Evolutionary conservation across 345 rosid species (phyloP).

Genomic region (Tarenaya hassleriana): DNA sequence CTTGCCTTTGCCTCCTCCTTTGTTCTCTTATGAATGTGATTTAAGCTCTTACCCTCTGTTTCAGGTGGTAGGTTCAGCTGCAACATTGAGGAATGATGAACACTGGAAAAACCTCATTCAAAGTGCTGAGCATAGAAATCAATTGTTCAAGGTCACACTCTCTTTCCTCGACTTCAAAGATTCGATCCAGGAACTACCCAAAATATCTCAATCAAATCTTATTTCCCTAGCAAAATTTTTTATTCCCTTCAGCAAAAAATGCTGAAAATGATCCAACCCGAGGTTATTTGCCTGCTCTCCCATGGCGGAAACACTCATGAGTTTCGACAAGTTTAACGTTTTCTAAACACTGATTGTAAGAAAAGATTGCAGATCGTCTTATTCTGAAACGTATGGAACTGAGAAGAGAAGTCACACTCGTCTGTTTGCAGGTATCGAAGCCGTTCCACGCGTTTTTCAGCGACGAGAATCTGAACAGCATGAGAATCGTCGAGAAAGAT

Average conservation of each 20-base stretch:
- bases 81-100: conserved; percentile 58
- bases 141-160: conserved; percentile 51
- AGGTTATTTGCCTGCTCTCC: too few relatives aligned
- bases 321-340: too few relatives aligned
- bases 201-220: not conserved
- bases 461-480: conserved; percentile 48
- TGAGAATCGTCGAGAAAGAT: conserved; percentile 29
- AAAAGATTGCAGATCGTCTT: not conserved
- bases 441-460: conserved; percentile 56
- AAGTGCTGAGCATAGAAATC: conserved; percentile 61
- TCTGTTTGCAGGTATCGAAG: conserved; percentile 60
- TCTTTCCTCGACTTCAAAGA: not conserved
- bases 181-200: not conserved
- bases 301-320: too few relatives aligned
- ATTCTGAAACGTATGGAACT: not conserved
- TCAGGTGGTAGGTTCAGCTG: conserved; percentile 90
- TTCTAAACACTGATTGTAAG: too few relatives aligned
- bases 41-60: conserved; percentile 15
- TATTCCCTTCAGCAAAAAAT: too few relatives aligned
- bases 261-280: too few relatives aligned
- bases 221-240: too few relatives aligned
- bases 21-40: conserved; percentile 1
- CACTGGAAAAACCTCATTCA: conserved; percentile 74
- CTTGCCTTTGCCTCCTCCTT: not conserved
- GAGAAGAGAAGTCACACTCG: not conserved